These are phyloP conservation scores for Colletotrichum sp. DNA, from an alignment of 2,329 filamentous ascomycete genomes.

Conservation along the genomic window DNA sequence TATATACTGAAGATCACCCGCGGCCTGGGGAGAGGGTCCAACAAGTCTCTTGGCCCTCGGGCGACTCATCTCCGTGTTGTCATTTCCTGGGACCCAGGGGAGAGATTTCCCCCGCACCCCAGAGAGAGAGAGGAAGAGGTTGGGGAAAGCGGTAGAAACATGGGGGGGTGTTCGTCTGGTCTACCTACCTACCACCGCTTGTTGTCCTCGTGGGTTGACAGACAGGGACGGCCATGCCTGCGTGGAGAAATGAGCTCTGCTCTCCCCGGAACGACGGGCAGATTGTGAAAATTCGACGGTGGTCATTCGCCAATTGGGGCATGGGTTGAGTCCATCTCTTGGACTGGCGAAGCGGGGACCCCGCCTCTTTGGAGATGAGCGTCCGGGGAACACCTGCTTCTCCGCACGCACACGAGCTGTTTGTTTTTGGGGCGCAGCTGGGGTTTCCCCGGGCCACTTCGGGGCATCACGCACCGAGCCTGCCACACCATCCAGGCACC, in stretches of 20 bases:
- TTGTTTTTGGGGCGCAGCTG: not conserved
- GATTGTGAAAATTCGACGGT: not conserved
- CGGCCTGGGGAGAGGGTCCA: not conserved
- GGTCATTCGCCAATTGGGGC: not conserved
- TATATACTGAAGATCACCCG: not conserved
- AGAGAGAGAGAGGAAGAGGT: not conserved
- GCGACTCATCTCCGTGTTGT: slow-evolving; percentile 4
- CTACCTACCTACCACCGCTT: not conserved
- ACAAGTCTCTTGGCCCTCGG: not conserved
- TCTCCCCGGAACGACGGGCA: not conserved
- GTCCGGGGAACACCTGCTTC: not conserved
- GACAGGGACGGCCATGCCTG: not conserved
- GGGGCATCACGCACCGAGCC: not conserved
- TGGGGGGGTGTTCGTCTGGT: not conserved
- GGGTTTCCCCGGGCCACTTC: not conserved
- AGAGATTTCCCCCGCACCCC: not conserved
- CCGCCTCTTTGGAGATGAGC: not conserved
- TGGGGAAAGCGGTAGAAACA: not conserved
- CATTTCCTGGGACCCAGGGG: not conserved
- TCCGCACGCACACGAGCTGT: not conserved
- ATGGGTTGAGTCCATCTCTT: not conserved
- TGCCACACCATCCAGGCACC: not conserved
- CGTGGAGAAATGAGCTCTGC: slow-evolving; percentile 1
- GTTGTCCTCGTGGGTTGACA: not conserved
- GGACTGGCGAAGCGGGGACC: not conserved